Evolutionary conservation across 768 basidiomycete genomes (phyloP).

Genomic region (Suillus sp.): DNA sequence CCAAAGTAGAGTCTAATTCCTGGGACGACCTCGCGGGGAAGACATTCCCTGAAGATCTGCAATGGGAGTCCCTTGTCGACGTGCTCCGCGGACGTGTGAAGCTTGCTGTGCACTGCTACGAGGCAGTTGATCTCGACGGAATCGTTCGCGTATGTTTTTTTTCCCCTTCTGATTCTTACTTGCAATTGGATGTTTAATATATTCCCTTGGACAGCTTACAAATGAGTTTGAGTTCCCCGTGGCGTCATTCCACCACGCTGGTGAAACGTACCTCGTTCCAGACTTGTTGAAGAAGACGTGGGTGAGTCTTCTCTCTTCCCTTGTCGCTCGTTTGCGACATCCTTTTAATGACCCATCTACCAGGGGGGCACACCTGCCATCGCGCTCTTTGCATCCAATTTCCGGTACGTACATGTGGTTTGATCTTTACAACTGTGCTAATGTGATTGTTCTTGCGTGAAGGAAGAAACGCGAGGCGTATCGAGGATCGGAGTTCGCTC

Average conservation of each 20-base stretch:
- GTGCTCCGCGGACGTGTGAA: constrained; percentile 79
- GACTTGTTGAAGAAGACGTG: constrained; percentile 71
- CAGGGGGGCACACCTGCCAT: constrained; percentile 70
- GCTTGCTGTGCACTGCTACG: constrained; percentile 40
- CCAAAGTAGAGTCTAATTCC: constrained; percentile 50
- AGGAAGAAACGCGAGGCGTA: constrained; percentile 85
- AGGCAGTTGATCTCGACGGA: constrained; percentile 71
- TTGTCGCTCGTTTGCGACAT: constrained; percentile 3
- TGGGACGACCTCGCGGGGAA: constrained; percentile 40
- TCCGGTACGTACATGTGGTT: constrained; percentile 29
- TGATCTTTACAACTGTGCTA: background rate
- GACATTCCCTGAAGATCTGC: constrained; percentile 58
- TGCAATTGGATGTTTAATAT: background rate
- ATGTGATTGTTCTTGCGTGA: constrained; percentile 4
- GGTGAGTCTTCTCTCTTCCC: constrained; percentile 37
- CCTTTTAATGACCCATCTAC: background rate
- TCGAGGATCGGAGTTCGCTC: constrained; percentile 77
- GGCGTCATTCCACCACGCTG: constrained; percentile 77
- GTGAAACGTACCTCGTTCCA: constrained; percentile 83
- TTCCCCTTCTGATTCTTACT: background rate
- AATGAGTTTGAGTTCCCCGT: constrained; percentile 86
- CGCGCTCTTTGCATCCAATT: constrained; percentile 72
- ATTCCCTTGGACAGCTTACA: constrained; percentile 49
- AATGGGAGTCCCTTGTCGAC: constrained; percentile 81
- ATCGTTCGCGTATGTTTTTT: constrained; percentile 57